Evolutionary conservation across 345 rosid species (phyloP).

Genomic region (Eucalyptus shirleyi): DNA sequence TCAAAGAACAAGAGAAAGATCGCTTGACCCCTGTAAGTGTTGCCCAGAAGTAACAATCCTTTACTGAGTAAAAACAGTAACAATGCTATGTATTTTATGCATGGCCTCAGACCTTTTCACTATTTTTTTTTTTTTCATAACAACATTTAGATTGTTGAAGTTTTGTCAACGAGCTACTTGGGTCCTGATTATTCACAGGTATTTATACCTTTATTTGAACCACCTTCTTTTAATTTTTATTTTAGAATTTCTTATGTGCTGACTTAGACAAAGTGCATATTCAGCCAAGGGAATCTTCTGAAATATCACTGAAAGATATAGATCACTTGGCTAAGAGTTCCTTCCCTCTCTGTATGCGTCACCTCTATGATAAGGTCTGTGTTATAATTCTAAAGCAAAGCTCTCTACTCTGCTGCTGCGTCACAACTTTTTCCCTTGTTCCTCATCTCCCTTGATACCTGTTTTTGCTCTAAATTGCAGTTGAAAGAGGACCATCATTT

Average conservation of each 20-base stretch:
- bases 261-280: not conserved
- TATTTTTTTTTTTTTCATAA: not conserved
- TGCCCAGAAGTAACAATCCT: not conserved
- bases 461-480: slow-evolving; percentile 18
- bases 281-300: slow-evolving; percentile 65
- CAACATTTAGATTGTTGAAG: slow-evolving; percentile 66
- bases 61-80: not conserved
- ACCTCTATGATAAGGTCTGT: slow-evolving; percentile 77
- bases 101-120: not conserved
- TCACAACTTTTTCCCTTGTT: not conserved
- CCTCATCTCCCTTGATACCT: not conserved
- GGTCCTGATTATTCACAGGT: slow-evolving; percentile 97
- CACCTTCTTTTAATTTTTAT: not conserved
- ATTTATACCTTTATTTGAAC: not conserved
- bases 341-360: slow-evolving; percentile 90
- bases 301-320: slow-evolving; percentile 72
- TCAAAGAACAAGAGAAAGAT: slow-evolving; percentile 79
- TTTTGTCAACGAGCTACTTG: slow-evolving; percentile 56
- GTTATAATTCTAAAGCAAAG: not conserved
- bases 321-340: slow-evolving; percentile 67
- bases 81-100: not conserved
- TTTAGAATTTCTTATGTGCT: not conserved
- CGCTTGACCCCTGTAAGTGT: slow-evolving; percentile 75
- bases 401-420: not conserved
- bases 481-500: slow-evolving; percentile 92